Percentiles rank a stretch among this genome's conserved stretches.
These are phyloP conservation scores for Abelmoschus esculentus DNA, from an alignment of 345 rosid genomes.

Conservation along the genomic window DNA sequence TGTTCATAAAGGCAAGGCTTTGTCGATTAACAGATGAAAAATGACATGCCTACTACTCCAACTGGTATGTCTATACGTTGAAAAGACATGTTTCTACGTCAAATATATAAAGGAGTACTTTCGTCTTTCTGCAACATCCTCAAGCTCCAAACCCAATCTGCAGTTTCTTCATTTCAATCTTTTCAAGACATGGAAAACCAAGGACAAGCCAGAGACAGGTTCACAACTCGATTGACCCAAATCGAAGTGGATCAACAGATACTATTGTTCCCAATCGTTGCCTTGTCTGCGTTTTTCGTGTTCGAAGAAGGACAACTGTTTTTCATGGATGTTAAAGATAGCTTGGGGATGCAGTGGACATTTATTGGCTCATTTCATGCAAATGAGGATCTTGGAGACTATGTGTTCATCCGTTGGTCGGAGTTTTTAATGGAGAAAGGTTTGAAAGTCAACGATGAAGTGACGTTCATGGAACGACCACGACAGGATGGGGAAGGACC, in stretches of 20 bases:
- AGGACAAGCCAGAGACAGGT: background rate
- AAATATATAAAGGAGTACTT: background rate
- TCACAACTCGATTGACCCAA: background rate
- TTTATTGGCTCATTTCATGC: background rate
- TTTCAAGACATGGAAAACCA: background rate
- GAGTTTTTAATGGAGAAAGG: background rate
- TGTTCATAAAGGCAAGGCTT: background rate
- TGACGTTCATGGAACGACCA: background rate
- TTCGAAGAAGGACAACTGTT: background rate
- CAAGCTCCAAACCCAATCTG: no score
- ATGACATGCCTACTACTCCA: no score
- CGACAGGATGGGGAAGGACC: background rate
- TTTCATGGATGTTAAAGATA: background rate
- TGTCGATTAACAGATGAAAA: background rate
- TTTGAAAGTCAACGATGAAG: background rate
- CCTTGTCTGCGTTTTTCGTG: background rate
- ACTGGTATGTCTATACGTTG: background rate
- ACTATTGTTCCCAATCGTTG: background rate
- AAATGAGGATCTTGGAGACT: background rate
- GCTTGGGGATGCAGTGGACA: background rate
- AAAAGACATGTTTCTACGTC: background rate
- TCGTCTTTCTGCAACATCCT: background rate
- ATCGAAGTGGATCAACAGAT: background rate
- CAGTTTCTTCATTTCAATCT: no score
- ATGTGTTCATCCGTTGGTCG: background rate